Percentiles rank a stretch among this genome's conserved stretches.
These are phyloP conservation scores for Tolypocladium amazonense DNA, from an alignment of 2,329 filamentous ascomycete species.

Conservation along the genomic window DNA sequence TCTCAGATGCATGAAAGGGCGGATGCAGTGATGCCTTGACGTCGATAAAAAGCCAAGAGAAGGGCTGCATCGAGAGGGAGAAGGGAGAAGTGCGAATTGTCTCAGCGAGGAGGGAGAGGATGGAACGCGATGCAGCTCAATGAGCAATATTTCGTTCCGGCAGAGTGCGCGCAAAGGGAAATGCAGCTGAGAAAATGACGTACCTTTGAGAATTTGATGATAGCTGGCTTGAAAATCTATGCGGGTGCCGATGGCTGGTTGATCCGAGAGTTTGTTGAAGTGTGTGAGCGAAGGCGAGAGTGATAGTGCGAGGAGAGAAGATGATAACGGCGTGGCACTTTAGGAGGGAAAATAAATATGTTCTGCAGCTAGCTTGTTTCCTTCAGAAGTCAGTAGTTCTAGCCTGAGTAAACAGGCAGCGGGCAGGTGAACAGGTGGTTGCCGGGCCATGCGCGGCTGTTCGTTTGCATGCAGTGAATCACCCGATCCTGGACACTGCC, in stretches of 20 bases:
- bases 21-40: background rate
- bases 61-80: background rate
- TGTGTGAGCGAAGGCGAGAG: background rate
- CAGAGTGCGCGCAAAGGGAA: background rate
- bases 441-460: background rate
- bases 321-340: background rate
- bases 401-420: slow-evolving; percentile 3
- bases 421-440: background rate
- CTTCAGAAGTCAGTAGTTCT: background rate
- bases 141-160: slow-evolving; percentile 2
- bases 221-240: background rate
- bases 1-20: background rate
- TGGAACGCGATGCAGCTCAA: slow-evolving; percentile 2
- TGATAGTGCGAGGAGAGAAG: background rate
- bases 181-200: background rate
- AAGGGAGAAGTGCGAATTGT: background rate
- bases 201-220: background rate
- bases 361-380: background rate
- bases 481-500: background rate
- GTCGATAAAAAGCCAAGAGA: background rate
- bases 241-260: background rate
- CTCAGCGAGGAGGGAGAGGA: background rate
- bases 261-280: background rate
- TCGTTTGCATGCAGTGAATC: background rate
- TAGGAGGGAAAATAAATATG: background rate